Conservation (phyloP, 202 grass and related monocot species). For the Dendrocalamus latiflorus region DNA sequence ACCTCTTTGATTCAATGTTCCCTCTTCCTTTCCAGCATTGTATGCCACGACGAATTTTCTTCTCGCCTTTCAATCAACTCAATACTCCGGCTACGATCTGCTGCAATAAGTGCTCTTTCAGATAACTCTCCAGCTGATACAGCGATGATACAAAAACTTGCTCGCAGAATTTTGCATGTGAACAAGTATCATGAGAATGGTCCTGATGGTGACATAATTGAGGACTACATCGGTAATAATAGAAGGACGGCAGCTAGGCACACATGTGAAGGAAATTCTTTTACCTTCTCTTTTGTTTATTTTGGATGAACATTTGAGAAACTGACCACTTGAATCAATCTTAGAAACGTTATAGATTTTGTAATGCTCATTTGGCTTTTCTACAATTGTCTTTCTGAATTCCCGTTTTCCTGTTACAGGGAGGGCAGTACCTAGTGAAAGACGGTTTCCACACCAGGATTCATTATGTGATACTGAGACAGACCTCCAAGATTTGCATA, state of each 20-base stretch:
- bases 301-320: background rate
- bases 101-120: constrained; percentile 71
- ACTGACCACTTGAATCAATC: background rate
- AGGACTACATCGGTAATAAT: constrained; percentile 9
- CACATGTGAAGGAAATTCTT: constrained; percentile 15
- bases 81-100: constrained; percentile 78
- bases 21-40: constrained; percentile 56
- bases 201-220: constrained; percentile 22
- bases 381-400: background rate
- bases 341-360: background rate
- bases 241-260: constrained; percentile 14
- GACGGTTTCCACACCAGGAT: constrained; percentile 22
- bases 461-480: constrained; percentile 36
- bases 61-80: constrained; percentile 90
- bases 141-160: constrained; percentile 84
- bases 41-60: constrained; percentile 84
- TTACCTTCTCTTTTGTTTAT: background rate
- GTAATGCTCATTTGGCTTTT: background rate
- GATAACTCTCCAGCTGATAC: constrained; percentile 81
- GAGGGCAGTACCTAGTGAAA: constrained; percentile 24
- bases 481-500: constrained; percentile 44
- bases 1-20: constrained; percentile 15
- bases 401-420: constrained; percentile 28
- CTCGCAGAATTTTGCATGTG: constrained; percentile 77
- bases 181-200: constrained; percentile 55